These are phyloP conservation scores for Acer campestre DNA, from an alignment of 345 rosid species.

Conservation along the genomic window DNA sequence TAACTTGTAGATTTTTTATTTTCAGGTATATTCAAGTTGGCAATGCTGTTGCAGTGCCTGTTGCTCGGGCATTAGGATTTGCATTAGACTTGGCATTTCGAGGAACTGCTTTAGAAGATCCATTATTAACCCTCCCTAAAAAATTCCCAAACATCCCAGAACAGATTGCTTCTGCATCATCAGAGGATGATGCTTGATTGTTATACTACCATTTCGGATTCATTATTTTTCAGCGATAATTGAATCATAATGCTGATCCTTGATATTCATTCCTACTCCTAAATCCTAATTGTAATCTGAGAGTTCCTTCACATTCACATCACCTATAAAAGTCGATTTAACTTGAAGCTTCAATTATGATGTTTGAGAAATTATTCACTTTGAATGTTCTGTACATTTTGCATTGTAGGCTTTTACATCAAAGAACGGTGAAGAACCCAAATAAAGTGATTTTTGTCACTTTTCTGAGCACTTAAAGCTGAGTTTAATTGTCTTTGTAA, in stretches of 20 bases:
- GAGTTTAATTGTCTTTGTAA: too few species aligned
- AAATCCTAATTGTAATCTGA: not conserved
- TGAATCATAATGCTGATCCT: not conserved
- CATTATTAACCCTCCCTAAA: constrained; percentile 40
- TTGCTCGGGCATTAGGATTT: constrained; percentile 68
- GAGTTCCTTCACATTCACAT: not conserved
- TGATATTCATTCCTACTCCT: not conserved
- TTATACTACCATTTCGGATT: not conserved
- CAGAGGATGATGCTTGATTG: constrained; percentile 29
- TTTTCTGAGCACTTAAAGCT: too few species aligned
- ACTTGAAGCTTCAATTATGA: not conserved
- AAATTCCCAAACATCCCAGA: constrained; percentile 29
- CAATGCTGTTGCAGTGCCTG: constrained; percentile 78
- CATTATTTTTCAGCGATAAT: not conserved
- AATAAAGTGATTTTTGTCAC: too few species aligned
- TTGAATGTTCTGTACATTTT: too few species aligned
- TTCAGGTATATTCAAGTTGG: constrained; percentile 77
- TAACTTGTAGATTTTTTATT: not conserved
- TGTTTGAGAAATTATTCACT: too few species aligned
- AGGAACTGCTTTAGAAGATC: constrained; percentile 28
- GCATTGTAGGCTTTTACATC: too few species aligned
- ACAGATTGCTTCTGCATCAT: constrained; percentile 27
- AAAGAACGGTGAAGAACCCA: too few species aligned
- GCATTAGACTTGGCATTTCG: constrained; percentile 47
- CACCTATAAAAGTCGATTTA: not conserved